These are phyloP conservation scores for Salix koriyanagi DNA, from an alignment of 345 rosid genomes.

Conservation along the genomic window DNA sequence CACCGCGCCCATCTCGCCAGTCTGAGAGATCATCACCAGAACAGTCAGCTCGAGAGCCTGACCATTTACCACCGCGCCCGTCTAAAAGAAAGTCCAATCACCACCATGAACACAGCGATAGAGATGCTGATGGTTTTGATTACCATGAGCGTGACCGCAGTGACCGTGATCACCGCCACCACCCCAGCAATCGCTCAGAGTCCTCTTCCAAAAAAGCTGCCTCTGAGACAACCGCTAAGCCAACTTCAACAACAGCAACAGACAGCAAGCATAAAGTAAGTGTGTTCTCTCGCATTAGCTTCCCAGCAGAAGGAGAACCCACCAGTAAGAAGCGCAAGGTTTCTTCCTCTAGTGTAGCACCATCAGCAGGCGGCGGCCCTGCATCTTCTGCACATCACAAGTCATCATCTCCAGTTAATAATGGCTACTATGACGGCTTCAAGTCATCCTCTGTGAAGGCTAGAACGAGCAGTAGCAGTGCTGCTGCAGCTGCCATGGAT, in stretches of 20 bases:
- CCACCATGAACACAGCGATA: constrained; percentile 27
- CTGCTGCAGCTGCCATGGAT: constrained; percentile 35
- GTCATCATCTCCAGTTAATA: constrained; percentile 29
- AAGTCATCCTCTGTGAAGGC: constrained; percentile 35
- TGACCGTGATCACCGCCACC: constrained; percentile 18
- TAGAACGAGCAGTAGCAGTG: constrained; percentile 30
- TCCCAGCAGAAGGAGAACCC: constrained; percentile 68
- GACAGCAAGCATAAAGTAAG: constrained; percentile 55
- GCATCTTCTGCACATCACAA: constrained; percentile 32
- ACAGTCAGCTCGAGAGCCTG: constrained; percentile 36
- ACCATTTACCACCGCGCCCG: constrained; percentile 45
- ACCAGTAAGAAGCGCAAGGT: constrained; percentile 53
- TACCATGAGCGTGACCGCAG: constrained; percentile 30
- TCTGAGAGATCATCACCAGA: constrained; percentile 49
- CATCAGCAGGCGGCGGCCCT: constrained; percentile 3
- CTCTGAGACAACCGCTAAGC: constrained; percentile 26
- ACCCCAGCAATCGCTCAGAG: constrained; percentile 41
- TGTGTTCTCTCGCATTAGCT: constrained; percentile 93
- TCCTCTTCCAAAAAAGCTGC: constrained; percentile 35
- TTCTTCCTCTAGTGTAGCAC: constrained; percentile 33
- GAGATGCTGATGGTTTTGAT: constrained; percentile 29
- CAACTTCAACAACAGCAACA: constrained; percentile 29
- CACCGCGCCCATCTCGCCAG: constrained; percentile 45
- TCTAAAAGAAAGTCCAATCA: constrained; percentile 62
- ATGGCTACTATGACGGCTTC: constrained; percentile 43